Evolutionary conservation across 768 basidiomycete genomes (phyloP).

Genomic region (Suillus sp.): DNA sequence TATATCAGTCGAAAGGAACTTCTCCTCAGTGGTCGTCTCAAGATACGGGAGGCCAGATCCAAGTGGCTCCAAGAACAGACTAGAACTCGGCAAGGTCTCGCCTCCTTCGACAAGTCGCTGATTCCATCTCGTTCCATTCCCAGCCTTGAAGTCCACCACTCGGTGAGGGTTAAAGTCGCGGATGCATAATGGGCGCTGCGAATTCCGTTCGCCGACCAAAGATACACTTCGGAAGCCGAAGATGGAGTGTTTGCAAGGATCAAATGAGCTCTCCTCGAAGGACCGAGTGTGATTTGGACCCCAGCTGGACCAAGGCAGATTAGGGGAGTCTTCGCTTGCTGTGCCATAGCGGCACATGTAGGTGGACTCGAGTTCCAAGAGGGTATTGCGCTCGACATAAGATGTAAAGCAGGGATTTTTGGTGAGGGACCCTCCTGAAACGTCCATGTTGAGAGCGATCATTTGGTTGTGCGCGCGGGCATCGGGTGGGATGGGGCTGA

Average conservation of each 20-base stretch:
- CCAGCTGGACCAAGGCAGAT: constrained; percentile 1
- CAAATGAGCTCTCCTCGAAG: neutral
- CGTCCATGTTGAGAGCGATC: neutral
- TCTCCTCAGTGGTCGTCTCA: neutral
- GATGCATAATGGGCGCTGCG: neutral
- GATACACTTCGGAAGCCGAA: neutral
- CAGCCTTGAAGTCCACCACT: neutral
- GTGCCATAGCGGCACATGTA: neutral
- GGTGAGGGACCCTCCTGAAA: neutral
- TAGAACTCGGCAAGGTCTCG: neutral
- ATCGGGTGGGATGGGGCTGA: neutral
- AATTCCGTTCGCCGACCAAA: neutral
- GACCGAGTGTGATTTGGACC: neutral
- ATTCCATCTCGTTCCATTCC: neutral
- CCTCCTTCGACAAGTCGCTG: neutral
- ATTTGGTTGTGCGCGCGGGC: neutral
- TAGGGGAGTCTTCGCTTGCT: neutral
- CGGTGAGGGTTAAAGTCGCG: constrained; percentile 4
- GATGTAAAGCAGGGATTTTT: neutral
- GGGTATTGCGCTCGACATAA: neutral
- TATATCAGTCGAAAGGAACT: neutral
- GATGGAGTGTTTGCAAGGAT: neutral
- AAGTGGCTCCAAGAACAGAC: neutral
- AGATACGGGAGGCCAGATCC: neutral
- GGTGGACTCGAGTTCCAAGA: neutral